Conservation (phyloP, 129 eudicot genomes). For the Centaurea solstitialis region DNA sequence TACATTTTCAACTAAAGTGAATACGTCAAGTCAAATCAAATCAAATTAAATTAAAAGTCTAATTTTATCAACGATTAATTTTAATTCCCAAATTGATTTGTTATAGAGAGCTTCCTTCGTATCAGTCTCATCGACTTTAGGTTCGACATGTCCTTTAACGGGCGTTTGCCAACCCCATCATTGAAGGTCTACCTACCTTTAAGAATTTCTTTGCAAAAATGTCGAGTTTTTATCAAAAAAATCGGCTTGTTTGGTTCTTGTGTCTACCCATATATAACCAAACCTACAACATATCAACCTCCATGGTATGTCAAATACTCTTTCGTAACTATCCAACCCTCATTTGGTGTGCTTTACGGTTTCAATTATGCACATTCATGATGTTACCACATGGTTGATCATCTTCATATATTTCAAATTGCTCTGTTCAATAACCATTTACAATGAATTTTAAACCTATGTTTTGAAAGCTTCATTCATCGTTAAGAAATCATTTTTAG, state of each 20-base stretch:
- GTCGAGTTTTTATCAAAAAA: neutral
- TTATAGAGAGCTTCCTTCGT: neutral
- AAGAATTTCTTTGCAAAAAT: neutral
- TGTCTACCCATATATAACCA: neutral
- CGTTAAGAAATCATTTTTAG: neutral
- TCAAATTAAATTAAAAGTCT: neutral
- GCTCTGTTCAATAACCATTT: neutral
- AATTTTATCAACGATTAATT: neutral
- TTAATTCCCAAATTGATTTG: neutral
- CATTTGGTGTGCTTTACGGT: neutral
- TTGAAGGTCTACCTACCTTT: neutral
- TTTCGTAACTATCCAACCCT: neutral
- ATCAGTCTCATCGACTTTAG: neutral
- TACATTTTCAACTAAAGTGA: neutral
- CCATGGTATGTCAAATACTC: neutral
- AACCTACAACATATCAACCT: neutral
- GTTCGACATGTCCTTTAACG: neutral
- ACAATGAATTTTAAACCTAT: neutral
- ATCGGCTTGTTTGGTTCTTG: neutral
- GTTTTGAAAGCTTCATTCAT: neutral
- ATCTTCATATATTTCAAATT: neutral
- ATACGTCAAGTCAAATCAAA: neutral
- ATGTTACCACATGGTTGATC: neutral
- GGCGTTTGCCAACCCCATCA: neutral
- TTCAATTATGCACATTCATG: neutral